Evolutionary conservation across 208 protist species (phyloP).

Genomic region (Strigomonas culicis): DNA sequence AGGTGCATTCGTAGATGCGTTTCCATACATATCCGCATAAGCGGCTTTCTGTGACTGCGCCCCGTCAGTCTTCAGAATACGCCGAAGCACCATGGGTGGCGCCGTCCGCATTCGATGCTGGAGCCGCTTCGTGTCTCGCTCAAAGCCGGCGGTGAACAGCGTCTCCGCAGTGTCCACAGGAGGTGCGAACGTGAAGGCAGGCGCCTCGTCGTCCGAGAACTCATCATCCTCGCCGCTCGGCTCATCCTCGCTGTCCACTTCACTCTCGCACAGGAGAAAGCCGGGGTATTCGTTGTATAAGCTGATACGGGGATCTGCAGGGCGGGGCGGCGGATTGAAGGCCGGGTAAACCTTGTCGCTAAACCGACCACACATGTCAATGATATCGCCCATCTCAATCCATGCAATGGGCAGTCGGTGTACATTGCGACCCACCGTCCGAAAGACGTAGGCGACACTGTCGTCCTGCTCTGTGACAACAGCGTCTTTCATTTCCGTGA

Average conservation of each 20-base stretch:
- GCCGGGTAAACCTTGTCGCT: conserved; percentile 47
- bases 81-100: conserved; percentile 73
- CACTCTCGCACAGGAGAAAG: conserved; percentile 86
- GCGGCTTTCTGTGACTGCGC: conserved; percentile 71
- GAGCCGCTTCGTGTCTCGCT: conserved; percentile 81
- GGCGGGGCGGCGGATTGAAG: conserved; percentile 81
- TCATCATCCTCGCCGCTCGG: conserved; percentile 80
- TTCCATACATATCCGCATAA: conserved; percentile 41
- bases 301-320: conserved; percentile 84
- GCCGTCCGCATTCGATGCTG: conserved; percentile 88
- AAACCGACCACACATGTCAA: conserved; percentile 89
- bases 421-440: conserved; percentile 69
- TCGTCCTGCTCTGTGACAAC: conserved; percentile 50
- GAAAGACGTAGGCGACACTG: conserved; percentile 71
- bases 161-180: conserved; percentile 80
- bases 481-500: conserved; percentile 49
- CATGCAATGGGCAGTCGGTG: conserved; percentile 88
- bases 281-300: conserved; percentile 87
- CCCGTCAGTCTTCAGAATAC: conserved; percentile 71
- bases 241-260: conserved; percentile 84
- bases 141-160: conserved; percentile 84
- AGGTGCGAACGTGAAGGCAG: conserved; percentile 85
- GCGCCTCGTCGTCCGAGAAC: conserved; percentile 89
- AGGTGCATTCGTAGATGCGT: too few species aligned
- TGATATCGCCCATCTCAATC: conserved; percentile 91